Base-by-base conservation (phyloP, 2,329 filamentous ascomycete species). In the Phialophora verrucosa region DNA sequence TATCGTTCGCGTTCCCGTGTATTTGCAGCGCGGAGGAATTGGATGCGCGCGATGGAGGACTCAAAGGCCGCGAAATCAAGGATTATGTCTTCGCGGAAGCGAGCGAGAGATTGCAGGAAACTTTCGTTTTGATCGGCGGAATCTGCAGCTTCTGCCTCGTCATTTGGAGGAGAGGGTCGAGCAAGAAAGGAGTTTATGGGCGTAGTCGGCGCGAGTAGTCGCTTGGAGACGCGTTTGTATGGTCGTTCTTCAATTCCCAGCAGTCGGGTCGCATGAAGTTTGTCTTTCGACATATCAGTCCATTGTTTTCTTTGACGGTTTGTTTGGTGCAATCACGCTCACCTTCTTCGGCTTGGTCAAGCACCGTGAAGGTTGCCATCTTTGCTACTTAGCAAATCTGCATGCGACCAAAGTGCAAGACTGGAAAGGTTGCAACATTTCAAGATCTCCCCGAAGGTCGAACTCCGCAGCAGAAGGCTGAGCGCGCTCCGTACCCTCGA, bases 51-150 rank as follows among this genome's bases (percentile, higher is more conserved):
- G 70, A 97, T 91, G 38, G 67, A 68, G 79, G 87, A 91, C 77
- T 96, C 91, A 72, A 97, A 93, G 20, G 92, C 89, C 14, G 91
- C 90, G 74, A 97, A 95, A 78, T 98, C 94, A 70, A 96, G 87
- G 6, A 90, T 88, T 50, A 96, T 85, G 76, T 97, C 93, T 76
- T 96, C 90, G 67, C 88, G 89, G 73, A 96, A 90, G 74, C 88
- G 85, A n/a, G 84, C 81, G 68, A 89, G 84, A 72, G 87, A 83
- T 69, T 69, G 59, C 20, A 71, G 64, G 35, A 70, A 70, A 31
- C 66, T 47, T 38, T 70, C 59, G 27, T 66, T 51, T 49, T 64
- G 79, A 62, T 81, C 79, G 64, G 73, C 70, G 44, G 76, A 79
- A 65, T 77, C 76, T 42, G 80, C 78, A 32, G 78, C 75, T 60